Percentiles rank a stretch among this genome's conserved stretches.
Conservation (phyloP, 768 basidiomycete genomes). For the Dendrothele bispora region DNA sequence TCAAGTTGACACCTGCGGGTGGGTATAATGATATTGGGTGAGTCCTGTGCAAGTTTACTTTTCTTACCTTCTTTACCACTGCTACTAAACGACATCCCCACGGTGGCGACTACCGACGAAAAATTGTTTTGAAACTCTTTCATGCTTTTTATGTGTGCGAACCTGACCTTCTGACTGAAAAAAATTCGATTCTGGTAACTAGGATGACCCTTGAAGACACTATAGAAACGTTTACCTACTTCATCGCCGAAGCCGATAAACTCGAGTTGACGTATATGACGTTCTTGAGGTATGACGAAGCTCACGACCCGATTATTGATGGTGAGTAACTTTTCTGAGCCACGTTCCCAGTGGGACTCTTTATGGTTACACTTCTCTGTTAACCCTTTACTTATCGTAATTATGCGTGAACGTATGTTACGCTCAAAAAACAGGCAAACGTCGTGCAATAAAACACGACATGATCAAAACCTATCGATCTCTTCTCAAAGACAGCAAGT, state of each 20-base stretch:
- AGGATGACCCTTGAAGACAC: conserved; percentile 47
- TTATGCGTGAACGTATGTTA: too few species aligned
- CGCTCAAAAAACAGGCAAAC: too few species aligned
- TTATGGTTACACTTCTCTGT: conserved; percentile 11
- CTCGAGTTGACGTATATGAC: conserved; percentile 21
- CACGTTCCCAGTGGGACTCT: conserved; percentile 15
- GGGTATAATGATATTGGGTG: conserved; percentile 34
- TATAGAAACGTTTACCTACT: conserved; percentile 39
- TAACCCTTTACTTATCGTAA: too few species aligned
- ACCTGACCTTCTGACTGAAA: too few species aligned
- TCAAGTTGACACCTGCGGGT: conserved; percentile 14
- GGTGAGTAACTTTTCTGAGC: conserved; percentile 16
- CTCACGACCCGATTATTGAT: conserved; percentile 1
- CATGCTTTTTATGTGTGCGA: too few species aligned
- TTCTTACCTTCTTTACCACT: conserved; percentile 39
- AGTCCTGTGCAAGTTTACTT: conserved; percentile 2
- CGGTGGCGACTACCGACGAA: too few species aligned
- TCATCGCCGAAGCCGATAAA: conserved; percentile 39
- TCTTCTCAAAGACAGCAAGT: too few species aligned
- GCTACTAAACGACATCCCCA: conserved; percentile 38
- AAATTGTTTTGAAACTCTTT: too few species aligned
- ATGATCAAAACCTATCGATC: too few species aligned
- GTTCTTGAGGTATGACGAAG: not conserved
- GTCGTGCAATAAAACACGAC: too few species aligned
- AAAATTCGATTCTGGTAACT: conserved; percentile 37